Conservation (phyloP, 2,329 filamentous ascomycete species). For the Trichoderma sp. region DNA sequence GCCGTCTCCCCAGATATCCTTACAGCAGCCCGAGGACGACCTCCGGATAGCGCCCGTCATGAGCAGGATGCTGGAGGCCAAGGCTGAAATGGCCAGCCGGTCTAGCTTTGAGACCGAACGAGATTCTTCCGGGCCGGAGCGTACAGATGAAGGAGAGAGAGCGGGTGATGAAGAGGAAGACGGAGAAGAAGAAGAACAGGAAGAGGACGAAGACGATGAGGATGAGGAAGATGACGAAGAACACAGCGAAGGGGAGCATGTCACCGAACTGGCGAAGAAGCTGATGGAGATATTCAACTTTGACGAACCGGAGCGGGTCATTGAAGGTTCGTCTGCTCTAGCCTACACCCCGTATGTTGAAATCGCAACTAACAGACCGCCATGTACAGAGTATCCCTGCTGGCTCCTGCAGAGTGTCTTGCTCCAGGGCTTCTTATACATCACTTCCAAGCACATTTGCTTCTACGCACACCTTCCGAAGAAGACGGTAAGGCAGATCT, state of each 20-base stretch:
- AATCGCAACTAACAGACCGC: constrained; percentile 11
- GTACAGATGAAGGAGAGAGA: constrained; percentile 35
- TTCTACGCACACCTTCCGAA: constrained; percentile 98
- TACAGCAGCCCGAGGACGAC: constrained; percentile 36
- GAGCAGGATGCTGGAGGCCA: constrained; percentile 75
- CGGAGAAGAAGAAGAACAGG: constrained; percentile 31
- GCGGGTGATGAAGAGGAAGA: constrained; percentile 31
- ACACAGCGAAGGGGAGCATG: constrained; percentile 42
- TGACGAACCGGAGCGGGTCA: constrained; percentile 77
- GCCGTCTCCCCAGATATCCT: constrained; percentile 32
- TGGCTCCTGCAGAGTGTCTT: constrained; percentile 91
- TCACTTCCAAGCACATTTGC: constrained; percentile 89
- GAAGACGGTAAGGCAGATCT: constrained; percentile 67
- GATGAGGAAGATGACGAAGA: constrained; percentile 31
- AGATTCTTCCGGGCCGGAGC: constrained; percentile 46
- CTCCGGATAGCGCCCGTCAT: constrained; percentile 68
- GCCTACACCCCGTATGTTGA: constrained; percentile 3
- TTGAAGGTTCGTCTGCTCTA: constrained; percentile 61
- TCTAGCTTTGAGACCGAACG: constrained; percentile 60
- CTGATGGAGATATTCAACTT: constrained; percentile 87
- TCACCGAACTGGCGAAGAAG: constrained; percentile 66
- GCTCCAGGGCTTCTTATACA: constrained; percentile 93
- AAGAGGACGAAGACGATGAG: constrained; percentile 40
- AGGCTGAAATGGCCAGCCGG: constrained; percentile 62
- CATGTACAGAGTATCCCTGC: constrained; percentile 76